Evolutionary conservation across 2,329 filamentous ascomycete species (phyloP).

Genomic region (Tolypocladium tundrense): DNA sequence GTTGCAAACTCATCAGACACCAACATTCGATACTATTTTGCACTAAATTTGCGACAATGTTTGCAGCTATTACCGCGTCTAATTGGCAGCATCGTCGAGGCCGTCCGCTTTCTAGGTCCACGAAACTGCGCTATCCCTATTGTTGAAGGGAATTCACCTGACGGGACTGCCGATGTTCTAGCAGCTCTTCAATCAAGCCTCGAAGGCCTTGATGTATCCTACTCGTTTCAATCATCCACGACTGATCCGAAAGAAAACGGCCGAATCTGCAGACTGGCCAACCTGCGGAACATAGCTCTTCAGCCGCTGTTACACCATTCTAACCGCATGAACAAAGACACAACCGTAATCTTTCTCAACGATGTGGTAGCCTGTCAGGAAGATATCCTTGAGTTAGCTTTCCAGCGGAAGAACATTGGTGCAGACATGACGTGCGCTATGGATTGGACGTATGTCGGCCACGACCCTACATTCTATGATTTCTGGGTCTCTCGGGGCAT

Average conservation of each 20-base stretch:
- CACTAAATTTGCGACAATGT: conserved; percentile 37
- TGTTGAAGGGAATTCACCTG: conserved; percentile 39
- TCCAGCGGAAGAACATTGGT: conserved; percentile 32
- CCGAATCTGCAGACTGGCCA: conserved; percentile 37
- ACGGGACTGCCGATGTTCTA: conserved; percentile 41
- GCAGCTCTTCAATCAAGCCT: conserved; percentile 26
- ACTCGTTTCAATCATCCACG: conserved; percentile 30
- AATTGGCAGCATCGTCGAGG: conserved; percentile 37
- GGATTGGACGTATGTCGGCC: conserved; percentile 42
- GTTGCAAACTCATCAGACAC: background rate
- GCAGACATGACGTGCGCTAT: conserved; percentile 50
- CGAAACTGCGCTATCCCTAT: conserved; percentile 38
- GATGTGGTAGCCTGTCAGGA: conserved; percentile 42
- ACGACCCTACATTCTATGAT: conserved; percentile 43
- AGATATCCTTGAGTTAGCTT: conserved; percentile 45
- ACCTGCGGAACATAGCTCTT: conserved; percentile 42
- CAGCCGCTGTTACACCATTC: conserved; percentile 30
- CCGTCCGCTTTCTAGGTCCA: conserved; percentile 37
- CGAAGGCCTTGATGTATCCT: conserved; percentile 24
- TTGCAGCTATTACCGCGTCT: conserved; percentile 29
- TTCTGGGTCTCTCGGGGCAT: conserved; percentile 44
- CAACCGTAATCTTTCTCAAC: conserved; percentile 43
- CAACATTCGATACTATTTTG: conserved; percentile 33
- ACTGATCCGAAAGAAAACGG: conserved; percentile 31
- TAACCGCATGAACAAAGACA: conserved; percentile 15